A percentile compares a stretch with the other conserved stretches of the same genome.
Conservation (phyloP, 2,329 filamentous ascomycete species). For the Xylaria sp. region DNA sequence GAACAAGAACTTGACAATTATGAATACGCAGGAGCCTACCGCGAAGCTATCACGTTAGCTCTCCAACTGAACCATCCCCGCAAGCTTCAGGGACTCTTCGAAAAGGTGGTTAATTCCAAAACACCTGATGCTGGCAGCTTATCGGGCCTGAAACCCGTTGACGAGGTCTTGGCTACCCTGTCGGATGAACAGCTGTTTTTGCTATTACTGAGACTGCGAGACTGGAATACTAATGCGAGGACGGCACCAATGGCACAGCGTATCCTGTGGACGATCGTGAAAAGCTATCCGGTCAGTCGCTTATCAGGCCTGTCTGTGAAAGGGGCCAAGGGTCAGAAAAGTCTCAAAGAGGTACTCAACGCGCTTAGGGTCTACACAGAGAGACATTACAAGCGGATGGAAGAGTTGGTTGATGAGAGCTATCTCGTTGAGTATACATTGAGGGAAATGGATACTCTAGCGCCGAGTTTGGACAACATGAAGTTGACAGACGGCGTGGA, state of each 20-base stretch:
- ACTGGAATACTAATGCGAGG: slow-evolving; percentile 97
- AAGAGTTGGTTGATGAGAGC: slow-evolving; percentile 92
- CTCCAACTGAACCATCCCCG: slow-evolving; percentile 95
- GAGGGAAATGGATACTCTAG: slow-evolving; percentile 86
- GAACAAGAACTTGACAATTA: slow-evolving; percentile 95
- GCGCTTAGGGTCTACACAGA: slow-evolving; percentile 93
- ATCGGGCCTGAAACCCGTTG: slow-evolving; percentile 76
- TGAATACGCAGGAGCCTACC: slow-evolving; percentile 86
- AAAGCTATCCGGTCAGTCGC: slow-evolving; percentile 81
- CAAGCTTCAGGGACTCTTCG: slow-evolving; percentile 85
- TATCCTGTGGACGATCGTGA: slow-evolving; percentile 82
- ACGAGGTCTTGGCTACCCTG: slow-evolving; percentile 82
- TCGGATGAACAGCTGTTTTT: slow-evolving; percentile 87
- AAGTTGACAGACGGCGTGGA: slow-evolving; percentile 54
- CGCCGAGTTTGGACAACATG: slow-evolving; percentile 56
- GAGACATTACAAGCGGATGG: slow-evolving; percentile 88
- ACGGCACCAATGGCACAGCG: slow-evolving; percentile 87
- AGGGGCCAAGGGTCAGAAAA: slow-evolving; percentile 68
- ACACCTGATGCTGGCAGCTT: slow-evolving; percentile 71
- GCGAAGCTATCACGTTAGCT: slow-evolving; percentile 91
- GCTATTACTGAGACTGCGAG: slow-evolving; percentile 82
- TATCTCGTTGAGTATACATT: slow-evolving; percentile 94
- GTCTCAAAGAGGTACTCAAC: slow-evolving; percentile 84
- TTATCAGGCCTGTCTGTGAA: slow-evolving; percentile 76
- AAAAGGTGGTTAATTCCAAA: slow-evolving; percentile 75